Conservation (phyloP, 805 yeast species). For the Teunomyces stri region DNA sequence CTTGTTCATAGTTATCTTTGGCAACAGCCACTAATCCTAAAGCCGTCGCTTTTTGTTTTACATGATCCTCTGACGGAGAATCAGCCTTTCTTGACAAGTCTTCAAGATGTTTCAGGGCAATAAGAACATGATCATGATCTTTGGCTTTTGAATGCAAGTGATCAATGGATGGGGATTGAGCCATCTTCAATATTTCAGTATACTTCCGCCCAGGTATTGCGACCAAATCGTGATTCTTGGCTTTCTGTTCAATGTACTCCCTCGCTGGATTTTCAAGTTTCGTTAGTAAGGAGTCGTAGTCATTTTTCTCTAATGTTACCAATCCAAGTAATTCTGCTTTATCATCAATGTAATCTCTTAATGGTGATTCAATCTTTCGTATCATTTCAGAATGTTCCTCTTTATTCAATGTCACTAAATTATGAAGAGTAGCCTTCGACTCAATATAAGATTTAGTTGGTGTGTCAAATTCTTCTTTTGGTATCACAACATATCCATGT, state of each 20-base stretch:
- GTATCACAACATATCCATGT: constrained; percentile 15
- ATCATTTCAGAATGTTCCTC: constrained; percentile 8
- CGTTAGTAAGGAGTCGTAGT: not conserved
- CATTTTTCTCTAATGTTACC: constrained; percentile 5
- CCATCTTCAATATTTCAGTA: constrained; percentile 13
- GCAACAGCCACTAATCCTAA: constrained; percentile 12
- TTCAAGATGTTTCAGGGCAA: constrained; percentile 5
- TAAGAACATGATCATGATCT: constrained; percentile 6
- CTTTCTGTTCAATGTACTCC: constrained; percentile 6
- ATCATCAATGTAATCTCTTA: constrained; percentile 12
- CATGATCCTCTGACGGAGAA: constrained; percentile 7
- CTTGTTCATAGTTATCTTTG: constrained; percentile 9
- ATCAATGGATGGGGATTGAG: constrained; percentile 20
- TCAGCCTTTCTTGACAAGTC: constrained; percentile 4
- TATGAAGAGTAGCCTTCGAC: constrained; percentile 25
- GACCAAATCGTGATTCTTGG: not conserved
- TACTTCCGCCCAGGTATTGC: constrained; percentile 7
- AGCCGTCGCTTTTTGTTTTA: constrained; percentile 12
- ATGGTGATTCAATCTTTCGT: constrained; percentile 10
- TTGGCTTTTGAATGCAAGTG: constrained; percentile 17
- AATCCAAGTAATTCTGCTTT: constrained; percentile 8
- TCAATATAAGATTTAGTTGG: constrained; percentile 30
- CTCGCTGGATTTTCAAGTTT: constrained; percentile 3
- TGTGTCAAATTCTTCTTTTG: constrained; percentile 10
- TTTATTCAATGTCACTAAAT: constrained; percentile 9